phyloP scores from a whole-genome alignment of 2,329 filamentous ascomycete species.

The Conoideocrella luteorostrata region DNA sequence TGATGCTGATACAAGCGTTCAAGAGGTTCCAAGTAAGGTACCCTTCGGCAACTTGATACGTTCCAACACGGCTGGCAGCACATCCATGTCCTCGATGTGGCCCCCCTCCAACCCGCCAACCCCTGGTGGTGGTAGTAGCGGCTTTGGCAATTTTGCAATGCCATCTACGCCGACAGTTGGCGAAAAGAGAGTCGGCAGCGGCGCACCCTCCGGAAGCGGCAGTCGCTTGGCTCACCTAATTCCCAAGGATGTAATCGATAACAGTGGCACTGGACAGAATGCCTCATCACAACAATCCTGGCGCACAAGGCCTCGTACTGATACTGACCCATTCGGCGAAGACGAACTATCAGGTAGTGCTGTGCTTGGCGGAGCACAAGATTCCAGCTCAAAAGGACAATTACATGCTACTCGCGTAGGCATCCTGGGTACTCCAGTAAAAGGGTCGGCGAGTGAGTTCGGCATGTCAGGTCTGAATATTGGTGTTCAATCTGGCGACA shows the following conservation, averaged over 20 bases:
- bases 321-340: conserved; percentile 73
- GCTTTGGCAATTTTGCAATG: conserved; percentile 86
- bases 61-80: conserved; percentile 45
- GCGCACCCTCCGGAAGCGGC: conserved; percentile 63
- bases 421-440: conserved; percentile 47
- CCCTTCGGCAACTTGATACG: conserved; percentile 45
- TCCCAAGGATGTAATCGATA: conserved; percentile 68
- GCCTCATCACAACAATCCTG: conserved; percentile 40
- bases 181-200: conserved; percentile 69
- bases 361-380: conserved; percentile 68
- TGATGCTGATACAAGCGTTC: conserved; percentile 19
- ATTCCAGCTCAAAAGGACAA: conserved; percentile 44
- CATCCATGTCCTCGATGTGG: conserved; percentile 39
- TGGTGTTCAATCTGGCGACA: conserved; percentile 49
- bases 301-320: conserved; percentile 57
- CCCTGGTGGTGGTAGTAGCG: conserved; percentile 68
- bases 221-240: conserved; percentile 84
- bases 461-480: conserved; percentile 55
- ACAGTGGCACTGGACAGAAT: conserved; percentile 40
- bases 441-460: conserved; percentile 51
- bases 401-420: conserved; percentile 28
- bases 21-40: conserved; percentile 25
- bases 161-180: conserved; percentile 47
- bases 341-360: conserved; percentile 61
- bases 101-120: conserved; percentile 47